Percentiles rank a stretch among this genome's conserved stretches.
These are phyloP conservation scores for Castanea sativa DNA, from an alignment of 306 rosid species.

Conservation along the genomic window DNA sequence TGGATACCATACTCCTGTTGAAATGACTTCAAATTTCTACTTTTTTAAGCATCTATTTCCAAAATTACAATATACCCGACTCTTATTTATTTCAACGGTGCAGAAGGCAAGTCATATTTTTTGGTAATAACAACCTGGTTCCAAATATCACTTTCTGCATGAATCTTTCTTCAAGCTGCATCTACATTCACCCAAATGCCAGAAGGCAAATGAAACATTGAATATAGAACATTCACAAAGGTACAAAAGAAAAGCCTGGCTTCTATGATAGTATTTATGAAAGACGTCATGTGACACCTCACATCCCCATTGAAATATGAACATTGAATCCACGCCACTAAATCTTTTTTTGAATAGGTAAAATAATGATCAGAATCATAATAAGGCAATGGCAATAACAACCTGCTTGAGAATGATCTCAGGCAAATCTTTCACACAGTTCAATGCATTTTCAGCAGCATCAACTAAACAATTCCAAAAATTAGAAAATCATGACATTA, in stretches of 20 bases:
- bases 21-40: no score
- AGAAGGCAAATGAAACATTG: background rate
- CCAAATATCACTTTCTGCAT: background rate
- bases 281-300: no score
- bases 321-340: background rate
- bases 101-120: no score
- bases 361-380: background rate
- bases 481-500: background rate
- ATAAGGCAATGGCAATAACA: background rate
- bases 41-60: no score
- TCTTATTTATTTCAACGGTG: no score
- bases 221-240: background rate
- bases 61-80: no score
- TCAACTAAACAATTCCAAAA: background rate
- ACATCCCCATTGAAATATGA: background rate
- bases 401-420: no score
- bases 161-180: background rate
- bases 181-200: background rate
- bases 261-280: no score
- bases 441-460: background rate
- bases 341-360: background rate
- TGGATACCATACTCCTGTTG: no score
- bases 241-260: background rate
- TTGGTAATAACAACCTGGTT: no score
- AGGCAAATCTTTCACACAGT: background rate